Percentiles rank a stretch among this genome's conserved stretches.
Evolutionary conservation across 805 yeast genomes (phyloP).

Genomic region (Sugiyamaella americana): DNA sequence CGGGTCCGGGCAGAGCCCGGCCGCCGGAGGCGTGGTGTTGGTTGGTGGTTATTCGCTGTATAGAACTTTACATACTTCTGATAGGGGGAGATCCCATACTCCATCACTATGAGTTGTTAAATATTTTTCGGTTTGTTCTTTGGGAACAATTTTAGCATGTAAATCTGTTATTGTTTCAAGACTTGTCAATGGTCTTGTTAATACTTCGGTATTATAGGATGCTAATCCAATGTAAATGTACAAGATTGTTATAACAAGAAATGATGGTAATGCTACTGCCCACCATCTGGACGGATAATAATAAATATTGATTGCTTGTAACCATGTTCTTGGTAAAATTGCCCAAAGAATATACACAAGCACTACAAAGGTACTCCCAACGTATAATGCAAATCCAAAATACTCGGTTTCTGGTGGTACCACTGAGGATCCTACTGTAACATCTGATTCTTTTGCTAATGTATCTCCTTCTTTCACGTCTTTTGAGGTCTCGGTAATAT

Average conservation of each 20-base stretch:
- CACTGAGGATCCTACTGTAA: conserved; percentile 33
- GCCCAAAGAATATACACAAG: conserved; percentile 68
- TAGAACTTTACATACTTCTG: conserved; percentile 27
- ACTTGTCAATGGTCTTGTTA: conserved; percentile 55
- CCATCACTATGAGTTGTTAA: conserved; percentile 66
- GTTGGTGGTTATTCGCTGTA: conserved; percentile 16
- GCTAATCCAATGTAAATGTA: conserved; percentile 67
- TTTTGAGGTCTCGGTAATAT: too few relatives aligned
- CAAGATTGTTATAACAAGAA: conserved; percentile 62
- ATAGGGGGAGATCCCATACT: conserved; percentile 77
- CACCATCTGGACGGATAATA: conserved; percentile 90
- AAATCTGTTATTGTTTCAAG: conserved; percentile 64
- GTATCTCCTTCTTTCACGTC: conserved; percentile 21
- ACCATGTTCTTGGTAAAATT: conserved; percentile 52
- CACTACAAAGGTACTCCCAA: conserved; percentile 54
- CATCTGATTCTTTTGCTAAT: conserved; percentile 34
- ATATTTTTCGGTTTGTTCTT: conserved; percentile 34
- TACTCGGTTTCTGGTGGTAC: conserved; percentile 55
- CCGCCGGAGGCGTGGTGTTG: not conserved
- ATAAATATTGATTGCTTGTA: conserved; percentile 49
- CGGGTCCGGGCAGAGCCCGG: not conserved
- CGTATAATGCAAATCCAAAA: conserved; percentile 79
- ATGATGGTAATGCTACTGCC: conserved; percentile 75
- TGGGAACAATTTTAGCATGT: conserved; percentile 40
- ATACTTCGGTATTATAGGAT: conserved; percentile 68